Base-by-base conservation (phyloP, 2,329 filamentous ascomycete species). In the Chaetomiaceae sp. region DNA sequence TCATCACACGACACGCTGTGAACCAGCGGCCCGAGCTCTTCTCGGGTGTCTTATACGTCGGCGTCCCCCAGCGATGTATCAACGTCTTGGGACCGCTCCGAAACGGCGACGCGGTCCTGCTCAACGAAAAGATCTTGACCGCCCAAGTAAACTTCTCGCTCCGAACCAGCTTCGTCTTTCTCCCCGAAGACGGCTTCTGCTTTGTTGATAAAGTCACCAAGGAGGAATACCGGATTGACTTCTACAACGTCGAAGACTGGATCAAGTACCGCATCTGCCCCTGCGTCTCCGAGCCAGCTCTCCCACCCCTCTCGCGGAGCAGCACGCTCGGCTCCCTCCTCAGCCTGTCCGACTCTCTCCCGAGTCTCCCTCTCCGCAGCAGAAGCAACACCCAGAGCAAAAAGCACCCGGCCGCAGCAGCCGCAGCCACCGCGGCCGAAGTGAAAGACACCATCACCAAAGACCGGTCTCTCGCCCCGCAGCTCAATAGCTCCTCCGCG, bases 111-210 rank as follows among this genome's bases (percentile, higher is more conserved):
- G 88, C 91, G 16, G 90, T 96, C 0, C 77, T 96, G 1, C 77
- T 96, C 54, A 95, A 91, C 63, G 90, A 90, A 56, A 89, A 89
- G 59, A 86, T 96, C 0, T 77, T 97, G 14, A 96, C 90, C 1
- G 90, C 92, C 0, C 89, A 94, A 65, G 91, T 96, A 61, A 95
- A 95, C 70, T 96, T 97, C 64, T 90, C 87, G 0, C 84, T 97
- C 45, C 81, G 92, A 7, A 95, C 90, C 0, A 91, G 85, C 37
- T 96, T 89, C 64, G 83, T 85, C 10, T 82, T 96, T 8, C 77
- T 97, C 0, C 92, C 92, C 0, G 86, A 96, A 53, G 86, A 94
- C 61, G 90, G 90, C 0, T 84, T 83, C 64, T 95, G 90, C 69
- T 97, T 96, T 67, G 77, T 96, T 63, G 86, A 96, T 71, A 89